Evolutionary conservation across 169 alveolate species (phyloP).

Genomic region (Amoebophrya sp.): DNA sequence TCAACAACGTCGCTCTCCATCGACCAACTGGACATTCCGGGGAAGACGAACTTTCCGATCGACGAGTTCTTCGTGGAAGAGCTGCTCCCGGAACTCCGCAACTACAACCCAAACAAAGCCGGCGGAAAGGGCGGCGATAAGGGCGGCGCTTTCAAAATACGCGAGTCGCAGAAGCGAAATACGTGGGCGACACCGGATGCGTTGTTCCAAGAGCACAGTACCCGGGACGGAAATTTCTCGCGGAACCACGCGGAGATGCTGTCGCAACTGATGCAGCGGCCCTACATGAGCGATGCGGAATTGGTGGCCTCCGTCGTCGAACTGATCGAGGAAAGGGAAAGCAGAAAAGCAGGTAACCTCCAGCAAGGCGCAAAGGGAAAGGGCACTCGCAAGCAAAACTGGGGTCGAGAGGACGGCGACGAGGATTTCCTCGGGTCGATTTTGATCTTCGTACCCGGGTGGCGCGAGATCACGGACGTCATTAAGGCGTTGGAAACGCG

Average conservation of each 20-base stretch:
- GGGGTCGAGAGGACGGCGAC: no score
- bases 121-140: no score
- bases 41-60: neutral
- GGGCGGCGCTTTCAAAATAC: no score
- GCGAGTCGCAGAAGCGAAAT: neutral
- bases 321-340: neutral
- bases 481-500: conserved; percentile 61
- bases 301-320: neutral
- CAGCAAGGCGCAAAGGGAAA: neutral
- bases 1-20: neutral
- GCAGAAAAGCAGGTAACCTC: neutral
- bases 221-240: neutral
- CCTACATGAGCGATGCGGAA: neutral
- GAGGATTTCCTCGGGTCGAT: conserved; percentile 67
- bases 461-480: conserved; percentile 89
- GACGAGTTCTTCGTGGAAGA: neutral
- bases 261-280: neutral
- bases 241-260: neutral
- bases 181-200: neutral
- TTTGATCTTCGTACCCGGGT: conserved; percentile 89
- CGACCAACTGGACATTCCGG: neutral
- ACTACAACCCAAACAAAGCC: no score
- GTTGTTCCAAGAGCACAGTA: neutral
- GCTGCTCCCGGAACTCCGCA: neutral
- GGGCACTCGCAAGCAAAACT: no score